Evolutionary conservation across 257 asterid genomes (phyloP).

Genomic region (Marsdenia floribunda): DNA sequence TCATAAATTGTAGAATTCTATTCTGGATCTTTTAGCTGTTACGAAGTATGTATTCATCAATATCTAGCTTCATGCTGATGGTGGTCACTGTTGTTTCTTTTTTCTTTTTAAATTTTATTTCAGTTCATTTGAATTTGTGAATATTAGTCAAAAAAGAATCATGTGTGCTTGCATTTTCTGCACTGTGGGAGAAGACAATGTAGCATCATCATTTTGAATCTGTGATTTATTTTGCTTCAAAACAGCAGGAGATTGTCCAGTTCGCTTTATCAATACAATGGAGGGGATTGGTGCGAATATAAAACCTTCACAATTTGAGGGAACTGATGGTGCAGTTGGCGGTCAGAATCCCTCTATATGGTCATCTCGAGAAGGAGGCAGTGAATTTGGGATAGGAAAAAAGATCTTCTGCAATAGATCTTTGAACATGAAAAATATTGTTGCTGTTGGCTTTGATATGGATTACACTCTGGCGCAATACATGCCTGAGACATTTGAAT

Average conservation of each 20-base stretch:
- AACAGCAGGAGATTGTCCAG: conserved; percentile 43
- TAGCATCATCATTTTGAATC: background rate
- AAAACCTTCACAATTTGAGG: conserved; percentile 38
- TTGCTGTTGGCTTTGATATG: conserved; percentile 98
- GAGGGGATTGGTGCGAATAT: conserved; percentile 30
- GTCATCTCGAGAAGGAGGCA: conserved; percentile 82
- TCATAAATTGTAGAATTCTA: background rate
- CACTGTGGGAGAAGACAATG: background rate
- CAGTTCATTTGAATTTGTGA: background rate
- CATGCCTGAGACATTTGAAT: conserved; percentile 90
- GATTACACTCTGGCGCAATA: conserved; percentile 95
- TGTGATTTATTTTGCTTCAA: conserved; percentile 9
- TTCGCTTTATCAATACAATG: conserved; percentile 41
- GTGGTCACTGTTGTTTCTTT: background rate
- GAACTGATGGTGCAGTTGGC: conserved; percentile 25
- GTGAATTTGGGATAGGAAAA: conserved; percentile 56
- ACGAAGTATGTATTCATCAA: background rate
- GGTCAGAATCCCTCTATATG: conserved; percentile 49
- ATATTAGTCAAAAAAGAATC: background rate
- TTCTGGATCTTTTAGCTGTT: background rate
- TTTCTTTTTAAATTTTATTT: background rate
- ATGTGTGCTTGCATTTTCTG: background rate
- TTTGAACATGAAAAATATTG: conserved; percentile 78
- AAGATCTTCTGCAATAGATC: conserved; percentile 92
- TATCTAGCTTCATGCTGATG: background rate